A percentile compares a stretch with the other conserved stretches of the same genome.
These are phyloP conservation scores for Ganoderma lucidum DNA, from an alignment of 1,284 basidiomycete species.

Conservation along the genomic window DNA sequence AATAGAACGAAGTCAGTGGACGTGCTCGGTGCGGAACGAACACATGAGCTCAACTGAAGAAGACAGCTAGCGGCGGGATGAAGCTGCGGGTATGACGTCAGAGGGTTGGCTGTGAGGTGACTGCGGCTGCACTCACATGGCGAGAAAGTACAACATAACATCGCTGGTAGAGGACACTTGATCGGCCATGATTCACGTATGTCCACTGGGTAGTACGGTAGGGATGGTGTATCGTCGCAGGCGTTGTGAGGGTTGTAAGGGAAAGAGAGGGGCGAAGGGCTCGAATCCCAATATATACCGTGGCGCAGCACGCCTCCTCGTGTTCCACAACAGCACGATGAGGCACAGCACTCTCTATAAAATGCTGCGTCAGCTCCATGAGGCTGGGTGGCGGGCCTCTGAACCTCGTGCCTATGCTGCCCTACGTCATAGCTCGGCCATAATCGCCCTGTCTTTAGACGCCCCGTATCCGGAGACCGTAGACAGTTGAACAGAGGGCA, in stretches of 20 bases:
- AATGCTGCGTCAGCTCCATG: constrained; percentile 2
- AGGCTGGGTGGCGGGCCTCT: neutral
- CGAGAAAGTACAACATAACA: constrained; percentile 56
- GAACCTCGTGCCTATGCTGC: neutral
- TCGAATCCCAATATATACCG: neutral
- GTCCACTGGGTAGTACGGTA: neutral
- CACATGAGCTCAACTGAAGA: constrained; percentile 54
- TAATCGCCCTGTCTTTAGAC: constrained; percentile 2
- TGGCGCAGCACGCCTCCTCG: neutral
- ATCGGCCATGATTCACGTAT: constrained; percentile 17
- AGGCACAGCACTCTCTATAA: neutral
- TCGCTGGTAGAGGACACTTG: constrained; percentile 46
- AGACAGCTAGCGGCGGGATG: constrained; percentile 60
- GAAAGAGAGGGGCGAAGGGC: neutral
- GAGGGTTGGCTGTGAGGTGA: neutral
- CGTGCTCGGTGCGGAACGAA: neutral
- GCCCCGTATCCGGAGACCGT: neutral
- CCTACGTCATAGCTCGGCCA: constrained; percentile 20
- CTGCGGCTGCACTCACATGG: constrained; percentile 47
- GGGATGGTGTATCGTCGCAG: neutral
- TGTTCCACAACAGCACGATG: neutral
- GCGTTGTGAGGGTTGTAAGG: constrained; percentile 13
- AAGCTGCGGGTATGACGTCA: constrained; percentile 44
- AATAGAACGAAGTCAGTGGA: neutral
- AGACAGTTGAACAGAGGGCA: neutral